Conservation (phyloP, 129 eudicot genomes). For the Calendula officinalis region DNA sequence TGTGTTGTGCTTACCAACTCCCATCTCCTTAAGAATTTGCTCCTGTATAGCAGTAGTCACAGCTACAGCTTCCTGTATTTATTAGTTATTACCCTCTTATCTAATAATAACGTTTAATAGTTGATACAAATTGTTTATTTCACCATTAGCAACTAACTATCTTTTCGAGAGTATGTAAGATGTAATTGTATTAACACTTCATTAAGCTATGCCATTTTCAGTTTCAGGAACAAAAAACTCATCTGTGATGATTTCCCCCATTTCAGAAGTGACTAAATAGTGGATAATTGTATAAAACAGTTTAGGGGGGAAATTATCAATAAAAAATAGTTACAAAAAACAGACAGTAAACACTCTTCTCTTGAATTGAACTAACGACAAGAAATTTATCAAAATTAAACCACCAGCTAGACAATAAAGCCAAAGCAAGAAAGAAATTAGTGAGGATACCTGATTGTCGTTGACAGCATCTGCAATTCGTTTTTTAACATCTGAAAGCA, state of each 20-base stretch:
- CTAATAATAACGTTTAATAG: not conserved
- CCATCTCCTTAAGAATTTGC: constrained; percentile 85
- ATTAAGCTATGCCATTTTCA: not conserved
- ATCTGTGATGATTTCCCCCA: no score
- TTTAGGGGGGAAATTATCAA: no score
- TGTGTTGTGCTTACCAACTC: constrained; percentile 64
- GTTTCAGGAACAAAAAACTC: no score
- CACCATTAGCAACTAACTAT: not conserved
- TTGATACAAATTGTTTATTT: not conserved
- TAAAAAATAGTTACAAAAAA: no score
- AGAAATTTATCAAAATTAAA: not conserved
- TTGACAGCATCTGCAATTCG: constrained; percentile 84
- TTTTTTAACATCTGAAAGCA: constrained; percentile 69
- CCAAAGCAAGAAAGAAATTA: not conserved
- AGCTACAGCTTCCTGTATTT: constrained; percentile 94
- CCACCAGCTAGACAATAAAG: constrained; percentile 2
- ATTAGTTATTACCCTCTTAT: constrained; percentile 12
- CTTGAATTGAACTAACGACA: not conserved
- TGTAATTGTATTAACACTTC: not conserved
- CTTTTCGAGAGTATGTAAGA: not conserved
- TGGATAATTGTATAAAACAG: no score
- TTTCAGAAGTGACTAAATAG: no score
- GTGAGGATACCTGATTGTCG: constrained; percentile 61
- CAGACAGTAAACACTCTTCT: not conserved
- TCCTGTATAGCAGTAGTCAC: constrained; percentile 87